Base-by-base conservation (phyloP, 805 yeast genomes). In the Starmerella gropengiesseri region DNA sequence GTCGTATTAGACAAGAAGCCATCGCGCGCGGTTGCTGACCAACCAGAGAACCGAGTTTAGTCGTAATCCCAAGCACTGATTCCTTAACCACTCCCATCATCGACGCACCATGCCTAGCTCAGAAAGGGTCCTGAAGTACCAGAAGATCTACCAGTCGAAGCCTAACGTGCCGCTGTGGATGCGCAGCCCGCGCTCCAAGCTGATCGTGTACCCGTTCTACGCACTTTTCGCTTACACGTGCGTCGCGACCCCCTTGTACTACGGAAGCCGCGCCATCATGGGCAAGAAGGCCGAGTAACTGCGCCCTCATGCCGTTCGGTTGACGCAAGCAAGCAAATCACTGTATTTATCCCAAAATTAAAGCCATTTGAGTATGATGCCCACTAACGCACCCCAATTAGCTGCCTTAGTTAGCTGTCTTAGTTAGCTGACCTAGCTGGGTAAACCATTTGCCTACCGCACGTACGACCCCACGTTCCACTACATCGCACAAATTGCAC, bases 161-260 rank as follows among this genome's bases (percentile, higher is more conserved):
- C 54, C 58, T 31, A 45, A 53, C 48, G 54, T 55, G 31, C 61
- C 62, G 17, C 53, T 62, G 40, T 62, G 66, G 66, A 54, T 59
- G 62, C 58, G 65, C 54, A 74, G 72, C 62, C 81, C 81, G 59
- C 73, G 77, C 60, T 74, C 91, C 53, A 80, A 80, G 66, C 67
- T 71, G 56, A 64, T 78, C 60, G 71, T 82, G 53, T 78, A 77
- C 66, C 93, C 94, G 60, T 83, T 77, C 73, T 78, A 71, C 68
- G 83, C 82, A 49, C 68, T 77, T 48, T 78, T 82, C 63, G 67
- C 82, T 43, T 70, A 78, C 48, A 68, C 83, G 51, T 59, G 62
- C 50, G 74, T 83, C 40, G 70, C 69, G 46, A 71, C 74, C 47
- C 80, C 91, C 48, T 68, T 78, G 54, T 74, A 65, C 68, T 81